Conservation (phyloP, 306 rosid species). For the Cucumis hystrix region DNA sequence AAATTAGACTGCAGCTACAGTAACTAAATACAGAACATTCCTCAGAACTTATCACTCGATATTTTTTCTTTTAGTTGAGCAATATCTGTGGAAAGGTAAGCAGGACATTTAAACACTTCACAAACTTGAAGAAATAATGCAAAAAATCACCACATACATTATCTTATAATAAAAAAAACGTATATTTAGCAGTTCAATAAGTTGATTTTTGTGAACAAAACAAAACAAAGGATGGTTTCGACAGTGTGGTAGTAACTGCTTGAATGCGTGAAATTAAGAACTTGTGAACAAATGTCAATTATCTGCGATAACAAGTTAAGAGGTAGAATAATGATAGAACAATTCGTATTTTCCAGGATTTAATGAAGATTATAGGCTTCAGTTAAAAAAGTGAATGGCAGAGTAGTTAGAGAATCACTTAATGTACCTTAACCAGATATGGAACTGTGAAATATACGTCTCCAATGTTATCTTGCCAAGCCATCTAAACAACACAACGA, state of each 20-base stretch:
- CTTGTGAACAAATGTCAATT: background rate
- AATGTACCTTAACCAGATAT: slow-evolving; percentile 94
- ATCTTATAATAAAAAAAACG: background rate
- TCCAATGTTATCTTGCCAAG: slow-evolving; percentile 98
- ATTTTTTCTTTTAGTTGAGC: background rate
- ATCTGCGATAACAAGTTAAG: background rate
- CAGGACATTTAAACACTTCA: background rate
- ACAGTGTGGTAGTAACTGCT: background rate
- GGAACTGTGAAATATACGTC: slow-evolving; percentile 98
- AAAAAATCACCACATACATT: background rate
- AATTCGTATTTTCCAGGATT: background rate
- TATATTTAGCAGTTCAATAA: background rate
- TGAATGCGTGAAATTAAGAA: background rate
- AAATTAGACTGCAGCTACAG: slow-evolving; percentile 6
- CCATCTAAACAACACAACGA: slow-evolving; percentile 50
- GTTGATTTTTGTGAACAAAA: background rate
- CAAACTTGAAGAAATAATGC: background rate
- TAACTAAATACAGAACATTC: background rate
- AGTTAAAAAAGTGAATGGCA: background rate
- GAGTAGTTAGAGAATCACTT: background rate
- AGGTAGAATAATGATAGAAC: background rate
- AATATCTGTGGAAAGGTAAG: background rate
- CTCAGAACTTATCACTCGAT: background rate
- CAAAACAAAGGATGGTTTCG: background rate
- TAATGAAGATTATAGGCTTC: background rate